Base-by-base conservation (phyloP, 2,329 filamentous ascomycete species). In the Trichoderma endophyticum region DNA sequence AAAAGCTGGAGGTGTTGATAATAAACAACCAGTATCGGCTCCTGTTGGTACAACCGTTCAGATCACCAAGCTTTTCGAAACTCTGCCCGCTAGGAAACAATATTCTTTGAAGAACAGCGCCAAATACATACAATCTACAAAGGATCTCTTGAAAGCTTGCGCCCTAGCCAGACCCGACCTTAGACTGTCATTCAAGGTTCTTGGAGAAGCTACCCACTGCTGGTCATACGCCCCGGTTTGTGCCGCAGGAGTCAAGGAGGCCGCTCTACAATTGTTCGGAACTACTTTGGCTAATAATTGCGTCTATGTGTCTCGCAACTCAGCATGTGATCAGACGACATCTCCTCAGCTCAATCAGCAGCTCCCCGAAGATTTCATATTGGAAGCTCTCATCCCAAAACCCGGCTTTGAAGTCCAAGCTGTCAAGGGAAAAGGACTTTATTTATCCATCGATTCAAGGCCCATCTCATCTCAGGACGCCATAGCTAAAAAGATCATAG, bases 1-100 rank as follows among this genome's bases (percentile, higher is more conserved):
- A 11, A 74, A 74, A 3, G 67, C 66, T 9, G 82, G 81, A 1
- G 82, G 82, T 2, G 71, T 79, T 2, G 74, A 76, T n/a, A 74
- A 75, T 24, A 75, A 72, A n/a, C 76, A 79, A 3, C 79, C 80
- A 6, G 78, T 79, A 11, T 85, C 88, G 6, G 86, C 89, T 63
- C 87, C 90, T 0, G 82, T 90, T n/a, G 93, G 93, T 28, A 94
- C 92, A 1, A 91, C 89, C 1, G 86, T 94, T 36, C 86, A 84
- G 64, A 86, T 90, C 18, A 83, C 83, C 5, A 84, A 87, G 28
- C 84, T 94, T 39, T 90, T 93, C 77, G 82, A 85, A 6, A 80
- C 80, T 21, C 78, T 92, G 24, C 91, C 91, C 0, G 91, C 94
- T 8, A 87, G 92, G 39, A 87, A 86, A 74, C 86, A 90, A 75